Base-by-base conservation (phyloP, 2,329 filamentous ascomycete genomes). In the Scedosporium boydii region DNA sequence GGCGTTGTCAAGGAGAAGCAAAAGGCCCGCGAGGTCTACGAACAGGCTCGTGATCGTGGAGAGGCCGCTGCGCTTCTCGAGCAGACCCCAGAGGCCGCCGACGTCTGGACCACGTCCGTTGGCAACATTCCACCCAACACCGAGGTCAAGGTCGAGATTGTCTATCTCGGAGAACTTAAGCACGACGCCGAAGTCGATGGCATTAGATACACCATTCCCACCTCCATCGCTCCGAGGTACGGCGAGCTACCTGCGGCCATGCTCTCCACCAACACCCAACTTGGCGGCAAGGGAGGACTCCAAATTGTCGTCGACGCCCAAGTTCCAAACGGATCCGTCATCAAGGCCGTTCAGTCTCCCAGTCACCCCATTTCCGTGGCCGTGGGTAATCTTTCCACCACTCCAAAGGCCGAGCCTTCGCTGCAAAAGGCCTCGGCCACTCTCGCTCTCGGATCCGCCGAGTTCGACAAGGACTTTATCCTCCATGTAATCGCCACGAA, bases 151-250 rank as follows among this genome's bases (percentile, higher is more conserved):
- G 81, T 91, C 6, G 78, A 87, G 10, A 83, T 91, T 62, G 83
- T 78, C 0, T 90, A 89, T 65, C 77, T 90, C 4, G 86, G 85
- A 2, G 87, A 91, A 70, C 77, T 91, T 61, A 89, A 89, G 73
- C 86, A 90, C 66, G 87, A 91, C 68, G 81, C 85, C 53, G 83
- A 87, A 65, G 77, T 82, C 3, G 86, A 91, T 68, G 87, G 87
- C 5, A 76, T 88, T 27, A 81, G 87, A 6, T 88, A 88, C 69
- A 90, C 83, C 4, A 82, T 92, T 4, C 89, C 88, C 0, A 88
- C 82, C 0, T 74, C 72, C 58, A 86, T 92, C 62, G 85, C 84
- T 0, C 88, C 88, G 1, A 80, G 87, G 21, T 91, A 90, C 71
- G 86, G 86, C 9, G 62, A 62, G 2, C 77, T 76, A 58, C 78